Evolutionary conservation across 257 asterid species (phyloP), one percentile per base, ranked within the genome.

Genomic region (Buddleja alternifolia): DNA sequence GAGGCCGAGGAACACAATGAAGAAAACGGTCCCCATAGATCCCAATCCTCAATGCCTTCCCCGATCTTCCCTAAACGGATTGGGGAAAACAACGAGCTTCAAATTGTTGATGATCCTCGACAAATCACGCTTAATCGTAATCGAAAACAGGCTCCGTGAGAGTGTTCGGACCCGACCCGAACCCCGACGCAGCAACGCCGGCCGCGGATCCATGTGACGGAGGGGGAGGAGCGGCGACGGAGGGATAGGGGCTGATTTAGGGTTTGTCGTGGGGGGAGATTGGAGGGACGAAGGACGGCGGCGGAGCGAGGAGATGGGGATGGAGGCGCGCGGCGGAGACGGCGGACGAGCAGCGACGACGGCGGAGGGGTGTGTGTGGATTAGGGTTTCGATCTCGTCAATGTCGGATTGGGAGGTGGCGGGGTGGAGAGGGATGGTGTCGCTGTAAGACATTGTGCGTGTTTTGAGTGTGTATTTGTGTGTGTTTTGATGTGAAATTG

Each of bases 21-120:
- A 91, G 88, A 94, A 89, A 91, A 91, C 1, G 99, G 97, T 0
- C 99, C 97, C 97, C 97, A 91, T 1, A 94, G 90, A 85, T 94
- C 97, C 96, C 96, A 94, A 81, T 89, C 72, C 96, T 79, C 81
- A 91, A 78, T 11, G 99, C 96, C 76, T 89, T 94, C 14, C 99
- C 97, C 97, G 99, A 83, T 94, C 97, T 64, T 94, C 97, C 78
- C 97, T 82, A 66, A 7, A 80, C 3, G 97, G 99, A 63, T 94
- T 94, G 42, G 97, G 97, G 77, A 94, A 90, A 65, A 94, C 97
- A 60, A 94, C 96, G 69, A 94, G 80, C 80, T 87, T 94, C 92
- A 94, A 82, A 76, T 90, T 94, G 63, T 90, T 94, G 4, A 90
- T 89, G 69, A 94, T 94, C 84, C 95, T 83, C 15, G 89, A 82